A percentile compares a stretch with the other conserved stretches of the same genome.
Evolutionary conservation across 345 rosid genomes (phyloP).

Genomic region (Eucalyptus guilfoylei): DNA sequence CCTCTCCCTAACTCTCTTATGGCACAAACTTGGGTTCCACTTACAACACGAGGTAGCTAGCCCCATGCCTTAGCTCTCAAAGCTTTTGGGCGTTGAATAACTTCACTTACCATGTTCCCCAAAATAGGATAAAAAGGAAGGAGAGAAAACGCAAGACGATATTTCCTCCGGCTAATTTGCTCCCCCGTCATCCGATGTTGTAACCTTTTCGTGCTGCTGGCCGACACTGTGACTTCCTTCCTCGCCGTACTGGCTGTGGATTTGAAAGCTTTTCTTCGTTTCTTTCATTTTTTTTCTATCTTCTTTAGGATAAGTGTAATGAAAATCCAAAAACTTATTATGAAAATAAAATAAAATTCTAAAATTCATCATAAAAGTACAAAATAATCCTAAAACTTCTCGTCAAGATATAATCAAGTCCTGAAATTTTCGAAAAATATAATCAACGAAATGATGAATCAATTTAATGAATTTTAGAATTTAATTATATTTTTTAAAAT

Average conservation of each 20-base stretch:
- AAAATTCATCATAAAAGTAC: too few relatives aligned
- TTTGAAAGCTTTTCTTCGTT: not conserved
- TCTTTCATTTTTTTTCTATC: not conserved
- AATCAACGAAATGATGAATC: accelerated
- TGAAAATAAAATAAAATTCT: too few relatives aligned
- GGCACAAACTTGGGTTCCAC: not conserved
- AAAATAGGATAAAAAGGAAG: not conserved
- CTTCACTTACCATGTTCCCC: not conserved
- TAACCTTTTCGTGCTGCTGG: not conserved
- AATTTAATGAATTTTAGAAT: too few relatives aligned
- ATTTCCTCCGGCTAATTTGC: not conserved
- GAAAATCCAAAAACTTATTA: too few relatives aligned
- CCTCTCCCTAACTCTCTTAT: not conserved
- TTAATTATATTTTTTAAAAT: too few relatives aligned
- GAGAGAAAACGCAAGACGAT: not conserved
- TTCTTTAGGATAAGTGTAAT: too few relatives aligned
- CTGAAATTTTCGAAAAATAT: too few relatives aligned
- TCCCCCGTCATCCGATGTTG: not conserved
- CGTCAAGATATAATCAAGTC: accelerated
- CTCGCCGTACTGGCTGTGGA: not conserved
- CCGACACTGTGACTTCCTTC: not conserved
- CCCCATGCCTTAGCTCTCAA: not conserved
- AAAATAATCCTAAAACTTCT: too few relatives aligned
- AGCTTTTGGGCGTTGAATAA: not conserved
- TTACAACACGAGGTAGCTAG: not conserved